These are phyloP conservation scores for Cubamyces lactineus DNA, from an alignment of 768 basidiomycete genomes.

Conservation along the genomic window DNA sequence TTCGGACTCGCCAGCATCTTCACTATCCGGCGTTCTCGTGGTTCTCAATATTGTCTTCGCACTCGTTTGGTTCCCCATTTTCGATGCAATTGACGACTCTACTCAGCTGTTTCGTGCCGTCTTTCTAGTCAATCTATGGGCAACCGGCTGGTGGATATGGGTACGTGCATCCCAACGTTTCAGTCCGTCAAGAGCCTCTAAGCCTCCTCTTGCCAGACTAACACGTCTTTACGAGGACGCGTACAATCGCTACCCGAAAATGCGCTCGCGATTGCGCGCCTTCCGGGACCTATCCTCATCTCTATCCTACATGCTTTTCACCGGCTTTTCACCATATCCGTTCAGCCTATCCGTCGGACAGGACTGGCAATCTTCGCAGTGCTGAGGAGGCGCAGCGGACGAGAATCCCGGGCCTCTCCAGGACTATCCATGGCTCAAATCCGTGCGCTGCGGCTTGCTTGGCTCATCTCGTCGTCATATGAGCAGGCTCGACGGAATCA, in stretches of 20 bases:
- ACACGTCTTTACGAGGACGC: constrained; percentile 1
- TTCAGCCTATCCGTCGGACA: neutral
- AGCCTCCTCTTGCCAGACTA: neutral
- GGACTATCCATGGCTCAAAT: neutral
- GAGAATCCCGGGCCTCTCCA: neutral
- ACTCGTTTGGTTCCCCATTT: constrained; percentile 4
- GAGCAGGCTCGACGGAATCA: neutral
- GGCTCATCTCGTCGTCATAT: neutral
- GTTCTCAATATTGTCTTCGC: constrained; percentile 7
- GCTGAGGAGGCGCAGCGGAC: neutral
- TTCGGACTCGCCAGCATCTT: neutral
- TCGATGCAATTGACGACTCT: constrained; percentile 1
- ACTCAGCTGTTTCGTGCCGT: neutral
- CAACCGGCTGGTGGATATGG: constrained; percentile 5
- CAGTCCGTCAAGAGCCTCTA: neutral
- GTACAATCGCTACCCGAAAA: neutral
- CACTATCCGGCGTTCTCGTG: constrained; percentile 2
- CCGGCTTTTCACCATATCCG: neutral
- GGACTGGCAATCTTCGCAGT: neutral
- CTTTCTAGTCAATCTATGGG: neutral
- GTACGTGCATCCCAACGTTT: neutral
- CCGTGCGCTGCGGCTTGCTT: neutral
- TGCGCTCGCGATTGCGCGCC: neutral
- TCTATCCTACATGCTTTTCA: neutral
- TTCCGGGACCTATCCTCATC: neutral